phyloP scores from a whole-genome alignment of 2,329 filamentous ascomycete genomes.

The Botryotinia convoluta region DNA sequence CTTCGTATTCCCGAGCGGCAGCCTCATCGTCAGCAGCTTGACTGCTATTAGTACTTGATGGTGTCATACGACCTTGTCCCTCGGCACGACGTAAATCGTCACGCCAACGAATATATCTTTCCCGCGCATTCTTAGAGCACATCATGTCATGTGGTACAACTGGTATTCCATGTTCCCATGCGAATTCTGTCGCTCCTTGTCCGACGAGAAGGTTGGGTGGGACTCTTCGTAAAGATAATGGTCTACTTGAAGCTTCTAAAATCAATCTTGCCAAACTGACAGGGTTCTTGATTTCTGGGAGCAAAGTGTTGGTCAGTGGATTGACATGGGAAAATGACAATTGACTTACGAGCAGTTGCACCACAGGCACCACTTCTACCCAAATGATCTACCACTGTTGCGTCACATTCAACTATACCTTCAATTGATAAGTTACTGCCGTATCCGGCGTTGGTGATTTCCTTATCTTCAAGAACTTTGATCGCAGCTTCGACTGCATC shows the following conservation, averaged over 20 bases:
- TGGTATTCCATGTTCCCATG: constrained; percentile 71
- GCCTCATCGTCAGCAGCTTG: constrained; percentile 29
- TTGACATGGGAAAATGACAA: background rate
- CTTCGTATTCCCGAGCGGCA: constrained; percentile 34
- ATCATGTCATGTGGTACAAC: constrained; percentile 72
- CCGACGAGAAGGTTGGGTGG: constrained; percentile 90
- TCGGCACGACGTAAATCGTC: constrained; percentile 67
- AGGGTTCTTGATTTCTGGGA: constrained; percentile 82
- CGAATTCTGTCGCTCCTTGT: constrained; percentile 82
- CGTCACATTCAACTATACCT: constrained; percentile 90
- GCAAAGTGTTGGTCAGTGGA: background rate
- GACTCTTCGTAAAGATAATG: constrained; percentile 81
- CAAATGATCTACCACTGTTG: constrained; percentile 84
- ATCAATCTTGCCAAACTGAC: constrained; percentile 83
- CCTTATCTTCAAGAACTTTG: constrained; percentile 82
- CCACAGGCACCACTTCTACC: constrained; percentile 92
- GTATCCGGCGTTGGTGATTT: constrained; percentile 95
- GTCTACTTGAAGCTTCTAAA: constrained; percentile 71
- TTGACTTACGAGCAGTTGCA: constrained; percentile 77
- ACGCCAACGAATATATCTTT: constrained; percentile 77
- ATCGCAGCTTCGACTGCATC: constrained; percentile 91
- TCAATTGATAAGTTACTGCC: constrained; percentile 93
- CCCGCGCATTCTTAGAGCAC: constrained; percentile 74
- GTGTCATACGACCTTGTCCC: constrained; percentile 42
- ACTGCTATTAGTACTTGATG: constrained; percentile 31